Evolutionary conservation across 306 rosid genomes (phyloP), one percentile per base, ranked within the genome.

Genomic region (Senna tora): DNA sequence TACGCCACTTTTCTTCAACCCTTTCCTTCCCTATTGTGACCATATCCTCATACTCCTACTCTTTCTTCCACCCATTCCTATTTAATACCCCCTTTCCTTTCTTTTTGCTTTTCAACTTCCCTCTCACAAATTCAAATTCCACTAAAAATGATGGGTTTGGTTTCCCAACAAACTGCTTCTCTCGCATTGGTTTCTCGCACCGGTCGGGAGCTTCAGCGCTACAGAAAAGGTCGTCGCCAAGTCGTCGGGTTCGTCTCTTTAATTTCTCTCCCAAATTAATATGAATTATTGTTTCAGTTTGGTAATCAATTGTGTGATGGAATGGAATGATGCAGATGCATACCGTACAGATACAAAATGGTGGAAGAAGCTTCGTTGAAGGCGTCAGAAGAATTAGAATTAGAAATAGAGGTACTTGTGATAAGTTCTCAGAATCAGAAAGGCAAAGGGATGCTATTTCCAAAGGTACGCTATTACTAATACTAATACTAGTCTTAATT

Each of bases 351-450:
- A 80, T 88, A 76, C 49, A 88, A 84, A 69, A 73, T 58, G 39
- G 52, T 53, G 39, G 79, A 83, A 69, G 77, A 78, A 59, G 56
- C 58, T 62, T 76, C 72, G 3, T 17, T 72, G 61, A 82, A 78
- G 32, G 74, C 65, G 59, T 73, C 51, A 21, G 77, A 73, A 34
- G 65, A 25, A 25, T 25, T 25, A 25, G 30, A 25, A 25, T 25
- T 88, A 62, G 93, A 90, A 83, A 16, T 90, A 65, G 92, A 93
- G 83, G 97, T 93, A 46, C 85, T 93, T 53, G 86, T 90, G 14
- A 93, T 93, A 16, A 88, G 88, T 74, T 93, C 98, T 50, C 97
- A 90, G 77, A 93, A 93, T 50, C 97, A 90, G 77, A 93, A 93
- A 57, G 97, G 98, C 28, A 85, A 87, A 68, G 89, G 96, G 69